phyloP scores from a whole-genome alignment of 139 green algal species.

The Tetradesmus lagerheimii region DNA sequence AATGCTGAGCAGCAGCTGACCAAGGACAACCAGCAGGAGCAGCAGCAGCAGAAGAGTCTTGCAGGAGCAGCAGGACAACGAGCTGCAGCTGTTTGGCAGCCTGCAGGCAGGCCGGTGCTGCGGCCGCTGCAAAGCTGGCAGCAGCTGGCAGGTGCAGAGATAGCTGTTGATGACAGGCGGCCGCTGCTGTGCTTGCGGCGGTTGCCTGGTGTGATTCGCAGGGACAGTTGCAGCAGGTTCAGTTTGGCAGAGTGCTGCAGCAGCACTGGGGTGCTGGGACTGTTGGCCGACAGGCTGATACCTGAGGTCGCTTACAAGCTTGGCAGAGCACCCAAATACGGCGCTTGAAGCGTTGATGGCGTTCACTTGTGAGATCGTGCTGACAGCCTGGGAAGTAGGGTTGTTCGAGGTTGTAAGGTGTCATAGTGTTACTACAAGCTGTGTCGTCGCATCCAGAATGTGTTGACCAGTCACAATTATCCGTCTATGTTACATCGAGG shows the following conservation, averaged over 20 bases:
- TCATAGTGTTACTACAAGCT: background rate
- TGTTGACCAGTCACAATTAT: no score
- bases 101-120: slow-evolving; percentile 20
- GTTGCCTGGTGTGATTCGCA: slow-evolving; percentile 69
- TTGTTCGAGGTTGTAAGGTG: slow-evolving; percentile 1
- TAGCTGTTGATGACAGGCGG: slow-evolving; percentile 25
- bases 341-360: slow-evolving; percentile 56
- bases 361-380: background rate
- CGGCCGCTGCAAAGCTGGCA: slow-evolving; percentile 72
- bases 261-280: slow-evolving; percentile 52
- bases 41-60: background rate
- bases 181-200: slow-evolving; percentile 62
- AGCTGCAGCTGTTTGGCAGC: slow-evolving; percentile 6
- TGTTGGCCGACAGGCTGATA: slow-evolving; percentile 72
- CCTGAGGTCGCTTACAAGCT: slow-evolving; percentile 83
- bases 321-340: slow-evolving; percentile 78
- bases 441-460: no score
- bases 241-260: slow-evolving; percentile 45
- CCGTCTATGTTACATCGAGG: no score
- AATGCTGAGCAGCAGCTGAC: background rate
- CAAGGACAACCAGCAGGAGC: background rate
- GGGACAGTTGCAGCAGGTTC: slow-evolving; percentile 59
- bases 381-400: background rate
- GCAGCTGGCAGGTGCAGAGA: slow-evolving; percentile 43
- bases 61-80: background rate